Evolutionary conservation across 2,329 filamentous ascomycete genomes (phyloP).

Genomic region (Myriosclerotinia curreyana): DNA sequence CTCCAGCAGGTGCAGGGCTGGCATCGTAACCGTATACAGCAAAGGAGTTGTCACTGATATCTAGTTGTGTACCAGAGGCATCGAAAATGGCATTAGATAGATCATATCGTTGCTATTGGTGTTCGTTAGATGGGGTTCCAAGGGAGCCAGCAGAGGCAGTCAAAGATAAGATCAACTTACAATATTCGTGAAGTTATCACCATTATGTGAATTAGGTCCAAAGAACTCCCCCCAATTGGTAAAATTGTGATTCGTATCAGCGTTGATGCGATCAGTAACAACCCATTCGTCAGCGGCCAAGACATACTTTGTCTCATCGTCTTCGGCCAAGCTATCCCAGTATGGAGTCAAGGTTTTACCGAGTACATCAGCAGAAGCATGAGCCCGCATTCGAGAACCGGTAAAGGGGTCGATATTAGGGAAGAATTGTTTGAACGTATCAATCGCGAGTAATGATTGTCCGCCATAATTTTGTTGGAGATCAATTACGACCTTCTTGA

Average conservation of each 20-base stretch:
- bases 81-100: constrained; percentile 31
- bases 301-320: constrained; percentile 25
- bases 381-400: constrained; percentile 31
- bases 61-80: constrained; percentile 22
- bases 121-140: background rate
- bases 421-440: constrained; percentile 47
- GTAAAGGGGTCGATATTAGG: constrained; percentile 35
- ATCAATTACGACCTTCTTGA: constrained; percentile 61
- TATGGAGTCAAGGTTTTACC: constrained; percentile 28
- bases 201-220: constrained; percentile 27
- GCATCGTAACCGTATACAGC: constrained; percentile 36
- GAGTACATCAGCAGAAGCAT: constrained; percentile 29
- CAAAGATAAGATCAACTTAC: constrained; percentile 21
- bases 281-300: constrained; percentile 32
- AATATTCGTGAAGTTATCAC: constrained; percentile 30
- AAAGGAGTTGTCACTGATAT: constrained; percentile 29
- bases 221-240: constrained; percentile 30
- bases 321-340: constrained; percentile 27
- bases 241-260: constrained; percentile 29
- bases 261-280: constrained; percentile 27
- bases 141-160: background rate
- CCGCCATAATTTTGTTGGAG: constrained; percentile 60
- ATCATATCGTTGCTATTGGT: constrained; percentile 32
- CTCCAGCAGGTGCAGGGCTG: constrained; percentile 28
- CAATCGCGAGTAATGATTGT: constrained; percentile 55